Base-by-base conservation (phyloP, 331 rosid genomes). In the Ulmus americana region DNA sequence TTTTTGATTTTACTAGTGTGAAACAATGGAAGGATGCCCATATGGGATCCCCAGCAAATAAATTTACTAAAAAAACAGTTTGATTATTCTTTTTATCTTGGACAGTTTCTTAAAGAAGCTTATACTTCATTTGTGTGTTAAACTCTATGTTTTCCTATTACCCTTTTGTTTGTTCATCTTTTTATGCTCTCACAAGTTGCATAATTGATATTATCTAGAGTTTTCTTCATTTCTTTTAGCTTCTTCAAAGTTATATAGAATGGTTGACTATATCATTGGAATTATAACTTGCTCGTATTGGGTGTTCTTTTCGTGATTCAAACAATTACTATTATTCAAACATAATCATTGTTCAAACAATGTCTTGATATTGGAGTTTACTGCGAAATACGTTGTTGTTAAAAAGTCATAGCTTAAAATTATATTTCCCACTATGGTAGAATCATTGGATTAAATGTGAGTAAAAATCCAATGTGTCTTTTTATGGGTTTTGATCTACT, bases 1-100 rank as follows among this genome's bases (percentile, higher is more conserved):
- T 81, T 81, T 82, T 78, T 81, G 78, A 76, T 81, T 79, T 67
- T 68, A 72, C 72, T 52, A 75, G 84, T 75, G 80, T 86, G 87
- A 53, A 74, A 67, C 68, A 67, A 42, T 60, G 22, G 61, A 51
- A 63, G 64, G 79, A 70, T 69, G 57, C 68, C 79, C 76, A 69
- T 78, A 16, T 80, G 77, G 81, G 85, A 76, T 79, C 82, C 82
- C 78, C 69, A 66, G 70, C 77, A 67, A 84, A 82, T 80, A 70
- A 86, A 83, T 63, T 69, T 78, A 16, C 69, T 71, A 57, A 59
- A 28, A 28, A 28, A 69, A 68, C 72, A 81, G 63, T 74, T 72
- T 68, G 66, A 73, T 81, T 73, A 55, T 68, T 59, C 68, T 70
- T 66, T 14, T 44, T 55, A 22, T 45, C 47, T 53, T 77, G 56